A percentile compares a stretch with the other conserved stretches of the same genome.
Evolutionary conservation across 495 filamentous ascomycete genomes (phyloP).

Genomic region (Xylaria telfairii): DNA sequence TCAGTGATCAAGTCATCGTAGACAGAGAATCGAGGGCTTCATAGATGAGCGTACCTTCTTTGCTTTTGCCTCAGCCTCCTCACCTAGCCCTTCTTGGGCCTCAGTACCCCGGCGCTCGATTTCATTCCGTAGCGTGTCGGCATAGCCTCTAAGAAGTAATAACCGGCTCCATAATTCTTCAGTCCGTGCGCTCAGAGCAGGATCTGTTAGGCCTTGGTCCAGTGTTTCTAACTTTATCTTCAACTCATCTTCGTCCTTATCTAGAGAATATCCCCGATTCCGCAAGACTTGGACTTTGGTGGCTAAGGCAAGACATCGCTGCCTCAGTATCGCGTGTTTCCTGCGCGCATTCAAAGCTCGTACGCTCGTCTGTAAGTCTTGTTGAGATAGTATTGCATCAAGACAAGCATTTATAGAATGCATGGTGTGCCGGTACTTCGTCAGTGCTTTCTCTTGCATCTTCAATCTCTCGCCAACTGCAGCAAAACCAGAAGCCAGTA

Average conservation of each 20-base stretch:
- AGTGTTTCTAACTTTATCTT: slow-evolving; percentile 81
- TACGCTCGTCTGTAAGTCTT: slow-evolving; percentile 81
- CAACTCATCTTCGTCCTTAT: slow-evolving; percentile 87
- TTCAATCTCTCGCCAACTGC: slow-evolving; percentile 76
- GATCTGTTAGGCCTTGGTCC: slow-evolving; percentile 80
- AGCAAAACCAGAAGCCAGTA: slow-evolving; percentile 61
- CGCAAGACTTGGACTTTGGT: slow-evolving; percentile 90
- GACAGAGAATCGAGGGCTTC: background rate
- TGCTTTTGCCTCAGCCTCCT: slow-evolving; percentile 77
- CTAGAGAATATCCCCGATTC: slow-evolving; percentile 90
- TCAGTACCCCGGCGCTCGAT: slow-evolving; percentile 67
- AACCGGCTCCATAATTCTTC: slow-evolving; percentile 98
- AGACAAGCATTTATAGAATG: slow-evolving; percentile 90
- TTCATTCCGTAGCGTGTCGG: slow-evolving; percentile 78
- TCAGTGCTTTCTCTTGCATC: slow-evolving; percentile 75
- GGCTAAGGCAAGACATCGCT: slow-evolving; percentile 82
- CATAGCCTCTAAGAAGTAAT: slow-evolving; percentile 81
- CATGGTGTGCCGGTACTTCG: slow-evolving; percentile 75
- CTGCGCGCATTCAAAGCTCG: slow-evolving; percentile 80
- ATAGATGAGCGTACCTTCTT: slow-evolving; percentile 71
- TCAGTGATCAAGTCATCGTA: background rate
- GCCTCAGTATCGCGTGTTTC: slow-evolving; percentile 78
- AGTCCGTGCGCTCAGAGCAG: slow-evolving; percentile 76
- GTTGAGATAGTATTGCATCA: slow-evolving; percentile 75
- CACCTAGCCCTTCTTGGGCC: slow-evolving; percentile 67